phyloP scores from a whole-genome alignment of 164 flowering plant species.

The Berberis vulgaris region DNA sequence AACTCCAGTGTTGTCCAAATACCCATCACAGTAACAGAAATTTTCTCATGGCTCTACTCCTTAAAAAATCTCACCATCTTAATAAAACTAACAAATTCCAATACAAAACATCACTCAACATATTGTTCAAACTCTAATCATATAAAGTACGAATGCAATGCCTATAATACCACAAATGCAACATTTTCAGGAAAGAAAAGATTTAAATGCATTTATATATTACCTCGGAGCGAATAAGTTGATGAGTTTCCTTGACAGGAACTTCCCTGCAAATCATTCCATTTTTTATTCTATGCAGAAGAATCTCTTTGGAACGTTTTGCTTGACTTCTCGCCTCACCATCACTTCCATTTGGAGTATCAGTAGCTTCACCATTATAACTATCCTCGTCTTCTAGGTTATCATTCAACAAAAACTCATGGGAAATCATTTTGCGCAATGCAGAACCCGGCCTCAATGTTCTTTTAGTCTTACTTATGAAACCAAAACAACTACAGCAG shows the following conservation, averaged over 20 bases:
- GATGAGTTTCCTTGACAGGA: constrained; percentile 80
- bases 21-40: no score
- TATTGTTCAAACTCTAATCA: no score
- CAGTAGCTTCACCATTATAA: constrained; percentile 37
- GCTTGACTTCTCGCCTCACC: constrained; percentile 26
- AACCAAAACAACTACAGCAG: constrained; percentile 77
- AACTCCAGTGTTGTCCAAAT: no score
- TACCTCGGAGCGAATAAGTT: constrained; percentile 71
- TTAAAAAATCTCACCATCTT: no score
- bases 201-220: not conserved
- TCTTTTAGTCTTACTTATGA: constrained; percentile 31
- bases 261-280: constrained; percentile 73
- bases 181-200: no score
- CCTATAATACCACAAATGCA: no score
- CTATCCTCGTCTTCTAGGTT: constrained; percentile 19
- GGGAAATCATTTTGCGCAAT: constrained; percentile 23
- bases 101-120: no score
- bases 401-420: constrained; percentile 39
- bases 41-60: no score
- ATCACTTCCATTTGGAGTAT: constrained; percentile 32
- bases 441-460: constrained; percentile 11
- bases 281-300: constrained; percentile 41
- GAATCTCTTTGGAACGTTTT: constrained; percentile 63
- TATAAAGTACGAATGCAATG: no score
- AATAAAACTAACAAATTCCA: no score